These are phyloP conservation scores for Ophiostoma sp. DNA, from an alignment of 2,329 filamentous ascomycete species.

Conservation along the genomic window DNA sequence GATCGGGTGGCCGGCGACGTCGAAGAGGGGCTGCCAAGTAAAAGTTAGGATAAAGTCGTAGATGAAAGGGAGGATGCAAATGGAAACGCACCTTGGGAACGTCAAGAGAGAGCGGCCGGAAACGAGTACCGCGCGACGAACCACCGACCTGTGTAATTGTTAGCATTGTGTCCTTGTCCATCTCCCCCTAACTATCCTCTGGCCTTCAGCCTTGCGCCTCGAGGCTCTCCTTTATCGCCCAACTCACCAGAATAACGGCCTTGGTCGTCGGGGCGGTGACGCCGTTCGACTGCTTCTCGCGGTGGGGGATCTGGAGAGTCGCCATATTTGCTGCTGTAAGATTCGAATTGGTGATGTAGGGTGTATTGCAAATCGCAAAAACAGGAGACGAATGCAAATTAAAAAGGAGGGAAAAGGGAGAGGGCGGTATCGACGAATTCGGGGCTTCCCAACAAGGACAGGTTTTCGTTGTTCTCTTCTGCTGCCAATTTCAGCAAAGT, in stretches of 20 bases:
- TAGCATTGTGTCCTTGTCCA: slow-evolving; percentile 25
- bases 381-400: background rate
- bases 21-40: slow-evolving; percentile 77
- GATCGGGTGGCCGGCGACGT: slow-evolving; percentile 96
- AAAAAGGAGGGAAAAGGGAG: background rate
- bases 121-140: slow-evolving; percentile 91
- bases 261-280: slow-evolving; percentile 68
- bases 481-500: background rate
- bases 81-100: slow-evolving; percentile 73
- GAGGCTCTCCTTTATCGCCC: background rate
- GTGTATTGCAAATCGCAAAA: background rate
- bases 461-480: slow-evolving; percentile 8
- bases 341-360: background rate
- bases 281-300: slow-evolving; percentile 52
- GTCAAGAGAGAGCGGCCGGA: slow-evolving; percentile 92
- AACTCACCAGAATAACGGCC: slow-evolving; percentile 84
- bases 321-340: slow-evolving; percentile 39
- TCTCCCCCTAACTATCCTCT: background rate
- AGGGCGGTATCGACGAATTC: background rate
- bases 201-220: background rate
- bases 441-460: slow-evolving; percentile 12
- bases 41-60: background rate
- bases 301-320: slow-evolving; percentile 59
- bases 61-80: background rate
- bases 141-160: slow-evolving; percentile 72